A percentile compares a stretch with the other conserved stretches of the same genome.
Evolutionary conservation across 1,284 basidiomycete genomes (phyloP).

Genomic region (Bothia castanella): DNA sequence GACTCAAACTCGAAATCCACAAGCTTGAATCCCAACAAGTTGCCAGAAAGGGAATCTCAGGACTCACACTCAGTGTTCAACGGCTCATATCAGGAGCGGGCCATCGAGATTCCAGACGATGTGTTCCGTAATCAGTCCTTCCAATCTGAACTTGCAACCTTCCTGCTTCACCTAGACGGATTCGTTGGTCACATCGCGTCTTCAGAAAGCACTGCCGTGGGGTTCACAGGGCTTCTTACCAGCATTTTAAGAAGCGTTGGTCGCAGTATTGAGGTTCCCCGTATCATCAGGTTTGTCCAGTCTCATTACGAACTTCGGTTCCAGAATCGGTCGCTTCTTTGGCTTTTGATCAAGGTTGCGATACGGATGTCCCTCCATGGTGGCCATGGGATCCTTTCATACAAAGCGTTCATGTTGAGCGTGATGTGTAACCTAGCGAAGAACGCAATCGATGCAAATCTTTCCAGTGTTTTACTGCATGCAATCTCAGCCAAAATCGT

Average conservation of each 20-base stretch:
- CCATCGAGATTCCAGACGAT: conserved; percentile 2
- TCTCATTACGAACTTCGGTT: conserved; percentile 20
- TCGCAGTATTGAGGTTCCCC: conserved; percentile 23
- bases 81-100: neutral
- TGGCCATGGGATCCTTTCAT: conserved; percentile 2
- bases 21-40: too few species aligned
- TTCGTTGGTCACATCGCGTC: too few species aligned
- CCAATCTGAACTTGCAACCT: conserved; percentile 9
- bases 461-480: neutral
- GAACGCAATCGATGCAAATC: neutral
- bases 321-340: conserved; percentile 27
- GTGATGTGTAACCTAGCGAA: neutral
- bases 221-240: conserved; percentile 32
- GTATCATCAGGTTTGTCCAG: conserved; percentile 34
- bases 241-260: conserved; percentile 38
- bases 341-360: conserved; percentile 43
- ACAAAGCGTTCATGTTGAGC: neutral
- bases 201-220: neutral
- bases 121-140: conserved; percentile 10
- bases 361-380: conserved; percentile 31
- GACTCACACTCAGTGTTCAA: too few species aligned
- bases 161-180: neutral
- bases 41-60: too few species aligned
- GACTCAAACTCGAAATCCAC: too few species aligned
- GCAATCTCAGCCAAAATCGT: neutral